These are phyloP conservation scores for Yamadazyma triangularis DNA, from an alignment of 1,139 yeast genomes.

Conservation along the genomic window DNA sequence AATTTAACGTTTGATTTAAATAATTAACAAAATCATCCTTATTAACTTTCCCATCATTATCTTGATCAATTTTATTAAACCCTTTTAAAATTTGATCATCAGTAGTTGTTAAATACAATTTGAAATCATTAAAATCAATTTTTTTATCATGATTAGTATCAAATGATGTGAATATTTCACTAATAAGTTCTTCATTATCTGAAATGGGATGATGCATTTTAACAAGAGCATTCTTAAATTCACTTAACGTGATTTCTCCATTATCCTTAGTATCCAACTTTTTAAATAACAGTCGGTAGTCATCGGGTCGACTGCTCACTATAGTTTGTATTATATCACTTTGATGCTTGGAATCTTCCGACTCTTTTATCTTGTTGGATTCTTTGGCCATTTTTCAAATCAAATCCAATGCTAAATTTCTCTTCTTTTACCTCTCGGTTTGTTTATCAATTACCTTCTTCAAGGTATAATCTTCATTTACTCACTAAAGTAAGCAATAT, in stretches of 20 bases:
- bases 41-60: conserved; percentile 70
- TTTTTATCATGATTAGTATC: conserved; percentile 54
- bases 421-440: no score
- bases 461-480: no score
- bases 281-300: conserved; percentile 33
- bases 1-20: conserved; percentile 48
- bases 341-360: neutral
- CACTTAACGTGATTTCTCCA: conserved; percentile 55
- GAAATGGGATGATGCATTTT: conserved; percentile 62
- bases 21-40: conserved; percentile 65
- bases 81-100: conserved; percentile 70
- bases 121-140: conserved; percentile 60
- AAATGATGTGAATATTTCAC: conserved; percentile 50
- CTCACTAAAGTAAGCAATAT: neutral
- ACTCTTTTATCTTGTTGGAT: no score
- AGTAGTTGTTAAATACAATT: conserved; percentile 54
- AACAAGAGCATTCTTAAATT: conserved; percentile 52
- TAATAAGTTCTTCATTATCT: conserved; percentile 57
- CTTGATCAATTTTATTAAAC: conserved; percentile 65
- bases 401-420: no score
- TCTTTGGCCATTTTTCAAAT: no score
- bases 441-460: no score
- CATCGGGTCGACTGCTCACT: conserved; percentile 11
- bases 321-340: conserved; percentile 1
- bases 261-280: conserved; percentile 48